A percentile compares a stretch with the other conserved stretches of the same genome.
These are phyloP conservation scores for Sclerotinia minor DNA, from an alignment of 2,329 filamentous ascomycete genomes.

Conservation along the genomic window DNA sequence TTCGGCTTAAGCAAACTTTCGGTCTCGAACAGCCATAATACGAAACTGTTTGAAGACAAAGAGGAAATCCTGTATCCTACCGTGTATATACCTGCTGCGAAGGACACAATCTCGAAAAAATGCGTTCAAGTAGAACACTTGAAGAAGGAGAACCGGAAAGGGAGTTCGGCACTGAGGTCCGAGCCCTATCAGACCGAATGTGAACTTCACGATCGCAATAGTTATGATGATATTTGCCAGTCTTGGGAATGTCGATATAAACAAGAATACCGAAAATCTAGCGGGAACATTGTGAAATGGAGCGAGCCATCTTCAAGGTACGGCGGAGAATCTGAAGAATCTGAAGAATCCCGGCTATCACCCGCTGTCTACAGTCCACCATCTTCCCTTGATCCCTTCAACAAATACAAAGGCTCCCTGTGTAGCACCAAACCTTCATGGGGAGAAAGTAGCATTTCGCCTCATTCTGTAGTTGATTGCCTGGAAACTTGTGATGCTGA, in stretches of 20 bases:
- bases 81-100: conserved; percentile 4
- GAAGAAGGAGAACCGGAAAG: background rate
- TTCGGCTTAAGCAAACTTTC: background rate
- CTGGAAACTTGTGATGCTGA: background rate
- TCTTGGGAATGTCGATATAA: conserved; percentile 22
- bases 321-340: conserved; percentile 4
- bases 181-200: background rate
- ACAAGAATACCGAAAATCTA: conserved; percentile 15
- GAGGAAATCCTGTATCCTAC: conserved; percentile 12
- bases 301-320: conserved; percentile 8
- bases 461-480: background rate
- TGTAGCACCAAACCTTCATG: background rate
- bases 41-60: background rate
- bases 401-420: background rate
- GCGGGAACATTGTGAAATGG: conserved; percentile 16
- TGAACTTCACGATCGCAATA: background rate
- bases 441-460: background rate
- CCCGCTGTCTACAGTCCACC: conserved; percentile 2
- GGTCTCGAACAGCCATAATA: background rate
- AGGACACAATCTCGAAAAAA: background rate
- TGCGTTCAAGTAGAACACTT: background rate
- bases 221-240: conserved; percentile 4
- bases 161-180: background rate
- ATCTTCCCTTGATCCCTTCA: conserved; percentile 4
- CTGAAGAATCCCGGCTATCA: background rate